Base-by-base conservation (phyloP, 176 grass and related monocot species). In the Aegilops bicornis region DNA sequence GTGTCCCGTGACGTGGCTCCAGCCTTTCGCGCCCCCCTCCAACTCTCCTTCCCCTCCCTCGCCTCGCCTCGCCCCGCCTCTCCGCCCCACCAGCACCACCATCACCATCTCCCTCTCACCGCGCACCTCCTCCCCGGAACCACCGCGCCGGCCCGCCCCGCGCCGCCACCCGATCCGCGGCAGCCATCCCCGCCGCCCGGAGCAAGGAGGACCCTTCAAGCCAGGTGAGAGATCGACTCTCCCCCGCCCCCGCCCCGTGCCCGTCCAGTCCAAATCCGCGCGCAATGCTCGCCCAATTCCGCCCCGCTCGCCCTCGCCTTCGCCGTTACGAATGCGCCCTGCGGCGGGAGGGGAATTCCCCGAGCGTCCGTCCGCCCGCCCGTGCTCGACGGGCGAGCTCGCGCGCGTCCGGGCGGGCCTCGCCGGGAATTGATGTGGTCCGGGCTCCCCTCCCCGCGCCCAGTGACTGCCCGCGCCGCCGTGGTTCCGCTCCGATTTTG, bases 1-100 rank as follows among this genome's bases (percentile, higher is more conserved):
- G 94, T 93, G 94, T 86, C 69, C 74, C 73, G 76, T 93, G 94
- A 96, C 94, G 91, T 96, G 91, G 91, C 82, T 74, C 84, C 83
- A 87, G 84, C 82, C 74, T 84, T 93, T 88, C 81, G 83, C 87
- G 77, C 81, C 85, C 82, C 22, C 13, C 70, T 27, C 24, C 83
- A 23, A 48, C 61, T 48, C 70, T 24, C 33, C 52, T 12, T 35
- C 54, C 74, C 81, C 36, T 10, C 59, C 80, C 69, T 2, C 48
- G 48, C 19, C 64, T 11, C 72, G 9, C 76, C n/a, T 75, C 36
- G 27, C 27, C 69, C 2, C 48, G 48, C 19, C 64, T 11, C 36
- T 58, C 54, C 42, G 10, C 42, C 54, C 16, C 36, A 37, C 36
- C 36, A 37, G 36, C 36, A 37, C 52, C 52, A 56, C 52, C 54